Percentiles rank a stretch among this genome's conserved stretches.
Evolutionary conservation across 495 filamentous ascomycete species (phyloP).

Genomic region (Aspergillus indologenus): DNA sequence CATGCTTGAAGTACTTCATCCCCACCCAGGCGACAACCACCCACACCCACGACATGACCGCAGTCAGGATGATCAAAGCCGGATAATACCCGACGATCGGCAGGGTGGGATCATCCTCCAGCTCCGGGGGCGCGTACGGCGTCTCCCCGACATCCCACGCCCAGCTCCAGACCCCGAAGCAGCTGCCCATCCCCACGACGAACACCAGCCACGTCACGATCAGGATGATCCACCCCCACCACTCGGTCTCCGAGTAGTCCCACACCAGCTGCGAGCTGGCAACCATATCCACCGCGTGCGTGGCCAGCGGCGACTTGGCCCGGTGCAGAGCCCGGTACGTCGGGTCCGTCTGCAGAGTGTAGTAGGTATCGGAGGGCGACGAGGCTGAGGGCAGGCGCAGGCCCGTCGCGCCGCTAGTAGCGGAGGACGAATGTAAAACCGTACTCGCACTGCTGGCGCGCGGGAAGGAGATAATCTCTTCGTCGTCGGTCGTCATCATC

Average conservation of each 20-base stretch:
- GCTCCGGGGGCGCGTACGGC: slow-evolving; percentile 85
- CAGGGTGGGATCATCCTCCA: slow-evolving; percentile 88
- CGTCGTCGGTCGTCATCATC: slow-evolving; percentile 73
- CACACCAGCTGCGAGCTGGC: slow-evolving; percentile 50
- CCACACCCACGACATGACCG: slow-evolving; percentile 99
- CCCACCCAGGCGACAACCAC: slow-evolving; percentile 95
- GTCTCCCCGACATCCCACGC: slow-evolving; percentile 99
- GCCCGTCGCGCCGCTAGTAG: slow-evolving; percentile 22
- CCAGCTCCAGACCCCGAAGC: slow-evolving; percentile 98
- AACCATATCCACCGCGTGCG: slow-evolving; percentile 38
- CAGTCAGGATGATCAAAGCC: slow-evolving; percentile 84
- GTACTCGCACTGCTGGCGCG: slow-evolving; percentile 29
- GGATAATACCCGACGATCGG: slow-evolving; percentile 98
- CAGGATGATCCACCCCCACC: slow-evolving; percentile 94
- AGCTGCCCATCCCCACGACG: slow-evolving; percentile 91
- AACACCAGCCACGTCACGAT: slow-evolving; percentile 91
- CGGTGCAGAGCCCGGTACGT: slow-evolving; percentile 43
- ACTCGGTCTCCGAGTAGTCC: slow-evolving; percentile 91
- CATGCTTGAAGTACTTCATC: slow-evolving; percentile 99
- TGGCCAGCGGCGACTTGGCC: slow-evolving; percentile 60
- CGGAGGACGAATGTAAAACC: slow-evolving; percentile 22
- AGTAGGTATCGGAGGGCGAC: slow-evolving; percentile 69
- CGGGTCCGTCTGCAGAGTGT: slow-evolving; percentile 41
- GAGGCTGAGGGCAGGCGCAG: slow-evolving; percentile 44
- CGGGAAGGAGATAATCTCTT: slow-evolving; percentile 64